Percentiles rank a stretch among this genome's conserved stretches.
phyloP scores from a whole-genome alignment of 495 filamentous ascomycete genomes.

The Aspergillus cavernicola region DNA sequence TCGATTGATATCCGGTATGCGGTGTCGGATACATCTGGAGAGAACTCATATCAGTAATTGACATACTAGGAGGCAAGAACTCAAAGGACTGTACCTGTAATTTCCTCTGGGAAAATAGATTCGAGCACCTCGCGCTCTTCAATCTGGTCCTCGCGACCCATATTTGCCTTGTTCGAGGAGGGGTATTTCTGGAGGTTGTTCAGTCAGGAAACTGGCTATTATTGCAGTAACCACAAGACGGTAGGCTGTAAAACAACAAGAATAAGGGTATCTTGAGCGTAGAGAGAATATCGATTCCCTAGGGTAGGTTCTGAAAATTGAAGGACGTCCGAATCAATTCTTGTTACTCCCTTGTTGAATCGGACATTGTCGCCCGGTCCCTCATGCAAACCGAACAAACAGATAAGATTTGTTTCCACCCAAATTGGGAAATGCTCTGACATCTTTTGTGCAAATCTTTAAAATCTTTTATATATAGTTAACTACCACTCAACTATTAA shows the following conservation, averaged over 20 bases:
- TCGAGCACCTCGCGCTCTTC: conserved; percentile 97
- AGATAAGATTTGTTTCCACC: conserved; percentile 30
- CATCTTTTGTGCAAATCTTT: background rate
- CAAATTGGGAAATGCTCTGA: conserved; percentile 13
- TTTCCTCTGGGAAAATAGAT: conserved; percentile 97
- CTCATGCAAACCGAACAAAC: conserved; percentile 50
- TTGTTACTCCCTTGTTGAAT: background rate
- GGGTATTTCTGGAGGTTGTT: conserved; percentile 19
- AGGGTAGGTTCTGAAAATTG: background rate
- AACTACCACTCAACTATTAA: too few relatives aligned
- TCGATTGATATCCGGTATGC: conserved; percentile 79
- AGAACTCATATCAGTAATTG: background rate
- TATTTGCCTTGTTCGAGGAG: conserved; percentile 46
- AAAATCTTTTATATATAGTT: conserved; percentile 2
- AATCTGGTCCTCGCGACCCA: conserved; percentile 90
- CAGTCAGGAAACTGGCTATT: background rate
- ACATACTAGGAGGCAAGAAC: too few relatives aligned
- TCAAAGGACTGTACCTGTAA: conserved; percentile 61
- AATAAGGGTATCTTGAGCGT: background rate
- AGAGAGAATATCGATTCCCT: background rate
- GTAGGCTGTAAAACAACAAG: background rate
- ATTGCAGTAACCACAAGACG: background rate
- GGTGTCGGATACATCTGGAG: conserved; percentile 62
- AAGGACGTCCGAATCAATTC: background rate
- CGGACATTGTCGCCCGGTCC: conserved; percentile 27